Evolutionary conservation across 192 early-diverging fungal genomes (phyloP), one percentile per base, ranked within the genome.

Genomic region (Backusella australiensis): DNA sequence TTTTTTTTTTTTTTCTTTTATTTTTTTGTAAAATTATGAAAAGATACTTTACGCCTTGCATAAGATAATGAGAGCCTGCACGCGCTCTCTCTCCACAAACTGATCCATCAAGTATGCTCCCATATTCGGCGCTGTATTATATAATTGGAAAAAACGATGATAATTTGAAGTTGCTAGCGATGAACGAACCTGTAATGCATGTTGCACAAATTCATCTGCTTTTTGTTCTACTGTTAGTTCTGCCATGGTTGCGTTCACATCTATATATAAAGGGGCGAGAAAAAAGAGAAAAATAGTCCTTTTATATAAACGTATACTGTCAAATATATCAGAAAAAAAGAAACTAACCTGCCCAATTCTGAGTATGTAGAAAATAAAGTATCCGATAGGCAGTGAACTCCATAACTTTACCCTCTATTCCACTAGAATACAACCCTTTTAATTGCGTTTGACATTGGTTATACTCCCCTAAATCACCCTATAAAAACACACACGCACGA

Each of bases 401-500:
- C 85, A 93, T 92, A 8, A 88, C 86, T 73, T 91, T 85, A 46
- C 96, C 97, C 26, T 86, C 78, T 26, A 95, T 80, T 36, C 90
- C 88, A 65, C 89, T 81, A 59, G 85, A 79, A 80, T 98, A 98
- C 29, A 99, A 85, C 49, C 94, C 89, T 78, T 94, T 96, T 44
- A 99, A 84, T 81, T 98, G 96, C 6, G 94, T 95, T 82, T 97
- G 95, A 80, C 97, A 98, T 78, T 98, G 97, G 76, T 99, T 99
- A 85, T 93, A 99, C 85, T 99, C 97, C 73, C 96, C 96, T 21
- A 99, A 86, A 79, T 99, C 97, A 56, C 94, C 87, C 90, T 94
- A 70, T 38, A 15, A 19, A 67, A 75, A 76, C 35, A 68, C 38
- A 39, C 9, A 39, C 11, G 9, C 38, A 39, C 11, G 8, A 39